These are phyloP conservation scores for Herpetospermum pedunculosum DNA, from an alignment of 306 rosid genomes.

Conservation along the genomic window DNA sequence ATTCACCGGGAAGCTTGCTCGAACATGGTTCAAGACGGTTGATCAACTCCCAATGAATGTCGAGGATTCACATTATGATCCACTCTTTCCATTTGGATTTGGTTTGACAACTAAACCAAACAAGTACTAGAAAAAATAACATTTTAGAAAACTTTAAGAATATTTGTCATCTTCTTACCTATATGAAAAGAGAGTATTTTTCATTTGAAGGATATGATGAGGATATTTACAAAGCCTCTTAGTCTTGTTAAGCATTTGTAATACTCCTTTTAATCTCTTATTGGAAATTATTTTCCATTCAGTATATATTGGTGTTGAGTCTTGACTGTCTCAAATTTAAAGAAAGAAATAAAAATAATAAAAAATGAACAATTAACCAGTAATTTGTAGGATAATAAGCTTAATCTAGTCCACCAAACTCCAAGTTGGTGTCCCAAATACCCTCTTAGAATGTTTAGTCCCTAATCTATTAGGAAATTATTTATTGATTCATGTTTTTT, in stretches of 20 bases:
- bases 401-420: too few relatives aligned
- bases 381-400: too few relatives aligned
- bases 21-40: conserved; percentile 69
- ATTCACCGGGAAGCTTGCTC: conserved; percentile 72
- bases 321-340: too few relatives aligned
- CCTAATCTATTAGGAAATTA: too few relatives aligned
- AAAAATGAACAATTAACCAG: too few relatives aligned
- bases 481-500: too few relatives aligned
- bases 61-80: conserved; percentile 65
- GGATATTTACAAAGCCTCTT: background rate
- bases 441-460: too few relatives aligned
- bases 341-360: too few relatives aligned
- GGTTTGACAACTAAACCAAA: conserved; percentile 53
- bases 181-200: background rate
- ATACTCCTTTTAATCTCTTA: background rate
- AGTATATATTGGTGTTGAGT: background rate
- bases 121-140: conserved; percentile 4
- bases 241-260: background rate
- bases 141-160: background rate
- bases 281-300: background rate
- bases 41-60: conserved; percentile 81
- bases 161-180: background rate
- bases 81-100: conserved; percentile 64
- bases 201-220: background rate
- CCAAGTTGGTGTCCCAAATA: too few relatives aligned